These are phyloP conservation scores for Phytophthora citrophthora DNA, from an alignment of 352 stramenopile genomes.

Conservation along the genomic window DNA sequence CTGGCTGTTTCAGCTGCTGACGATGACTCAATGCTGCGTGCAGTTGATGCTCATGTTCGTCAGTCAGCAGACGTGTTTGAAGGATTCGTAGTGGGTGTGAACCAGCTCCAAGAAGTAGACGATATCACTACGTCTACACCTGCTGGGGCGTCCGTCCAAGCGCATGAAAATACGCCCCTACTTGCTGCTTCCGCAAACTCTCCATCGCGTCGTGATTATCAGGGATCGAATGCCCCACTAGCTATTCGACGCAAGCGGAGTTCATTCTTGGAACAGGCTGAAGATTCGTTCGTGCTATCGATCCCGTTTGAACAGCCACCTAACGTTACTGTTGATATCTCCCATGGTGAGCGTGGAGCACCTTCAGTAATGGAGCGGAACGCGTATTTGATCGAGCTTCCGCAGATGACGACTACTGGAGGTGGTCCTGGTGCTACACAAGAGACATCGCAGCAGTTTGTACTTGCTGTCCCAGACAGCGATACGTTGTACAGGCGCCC, in stretches of 20 bases:
- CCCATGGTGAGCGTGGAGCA: constrained; percentile 23
- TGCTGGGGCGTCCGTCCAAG: constrained; percentile 29
- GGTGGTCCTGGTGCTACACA: constrained; percentile 34
- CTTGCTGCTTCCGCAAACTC: constrained; percentile 41
- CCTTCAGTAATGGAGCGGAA: constrained; percentile 55
- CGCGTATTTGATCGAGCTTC: constrained; percentile 83
- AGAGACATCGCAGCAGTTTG: constrained; percentile 63
- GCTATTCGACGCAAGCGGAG: constrained; percentile 68
- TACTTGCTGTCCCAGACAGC: constrained; percentile 73
- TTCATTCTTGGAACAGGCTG: constrained; percentile 73
- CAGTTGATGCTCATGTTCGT: constrained; percentile 56
- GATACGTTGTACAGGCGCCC: constrained; percentile 63
- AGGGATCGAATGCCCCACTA: constrained; percentile 23
- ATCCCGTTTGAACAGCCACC: constrained; percentile 71
- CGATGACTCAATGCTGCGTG: constrained; percentile 80
- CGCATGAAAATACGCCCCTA: constrained; percentile 63
- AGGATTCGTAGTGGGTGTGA: constrained; percentile 85
- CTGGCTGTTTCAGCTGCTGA: constrained; percentile 76
- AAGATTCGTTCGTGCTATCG: constrained; percentile 83
- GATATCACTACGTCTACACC: background rate
- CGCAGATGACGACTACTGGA: constrained; percentile 46
- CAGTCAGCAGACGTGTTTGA: constrained; percentile 68
- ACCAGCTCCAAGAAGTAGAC: constrained; percentile 64
- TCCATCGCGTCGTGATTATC: constrained; percentile 22
- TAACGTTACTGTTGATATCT: constrained; percentile 19